Conservation (phyloP, 2,329 filamentous ascomycete genomes). For the Fusarium nanum region DNA sequence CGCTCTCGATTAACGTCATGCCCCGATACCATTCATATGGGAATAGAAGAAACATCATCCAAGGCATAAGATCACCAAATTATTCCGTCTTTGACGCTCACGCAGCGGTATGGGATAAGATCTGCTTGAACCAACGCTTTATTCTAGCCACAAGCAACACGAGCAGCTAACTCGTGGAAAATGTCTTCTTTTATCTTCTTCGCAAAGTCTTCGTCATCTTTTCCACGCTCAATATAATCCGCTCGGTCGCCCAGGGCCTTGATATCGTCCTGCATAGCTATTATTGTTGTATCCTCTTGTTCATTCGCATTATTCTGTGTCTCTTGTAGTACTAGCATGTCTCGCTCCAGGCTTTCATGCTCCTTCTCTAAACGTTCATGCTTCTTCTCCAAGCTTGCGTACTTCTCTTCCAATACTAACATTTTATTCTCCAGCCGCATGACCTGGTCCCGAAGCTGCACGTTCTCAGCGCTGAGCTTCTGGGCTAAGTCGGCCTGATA, state of each 20-base stretch:
- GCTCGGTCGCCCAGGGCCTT: background rate
- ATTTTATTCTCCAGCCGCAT: background rate
- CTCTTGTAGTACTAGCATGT: background rate
- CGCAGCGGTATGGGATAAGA: background rate
- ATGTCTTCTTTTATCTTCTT: slow-evolving; percentile 7
- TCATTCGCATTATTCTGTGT: background rate
- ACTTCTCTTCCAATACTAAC: background rate
- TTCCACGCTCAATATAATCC: background rate
- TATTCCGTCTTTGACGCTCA: background rate
- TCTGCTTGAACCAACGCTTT: background rate
- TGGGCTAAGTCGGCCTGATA: background rate
- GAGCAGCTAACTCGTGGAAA: slow-evolving; percentile 1
- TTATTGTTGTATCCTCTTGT: background rate
- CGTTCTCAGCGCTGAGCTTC: background rate
- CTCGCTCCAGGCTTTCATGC: background rate
- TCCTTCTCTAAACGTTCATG: background rate
- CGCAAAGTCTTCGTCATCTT: background rate
- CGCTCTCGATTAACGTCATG: background rate
- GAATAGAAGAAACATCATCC: background rate
- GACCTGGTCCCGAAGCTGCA: background rate
- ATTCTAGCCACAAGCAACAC: background rate
- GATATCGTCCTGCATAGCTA: slow-evolving; percentile 7
- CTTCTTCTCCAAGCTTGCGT: background rate
- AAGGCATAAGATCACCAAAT: background rate
- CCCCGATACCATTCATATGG: background rate